These are phyloP conservation scores for Starmera quercuum DNA, from an alignment of 805 yeast species.

Conservation along the genomic window DNA sequence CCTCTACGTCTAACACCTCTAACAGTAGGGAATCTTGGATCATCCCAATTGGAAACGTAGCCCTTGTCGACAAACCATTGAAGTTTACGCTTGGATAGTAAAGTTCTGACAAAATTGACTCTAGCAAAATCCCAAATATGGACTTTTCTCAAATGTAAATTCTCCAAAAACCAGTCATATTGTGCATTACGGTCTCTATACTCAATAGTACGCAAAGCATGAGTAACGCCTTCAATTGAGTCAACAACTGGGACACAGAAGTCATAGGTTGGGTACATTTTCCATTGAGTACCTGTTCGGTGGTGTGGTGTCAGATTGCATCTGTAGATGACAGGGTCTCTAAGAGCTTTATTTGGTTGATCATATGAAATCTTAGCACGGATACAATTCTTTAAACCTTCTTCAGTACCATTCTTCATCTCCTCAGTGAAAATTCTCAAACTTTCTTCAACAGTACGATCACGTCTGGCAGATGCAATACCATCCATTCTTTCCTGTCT, in stretches of 20 bases:
- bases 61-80: slow-evolving; percentile 98
- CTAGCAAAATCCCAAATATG: slow-evolving; percentile 98
- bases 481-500: slow-evolving; percentile 99
- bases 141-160: slow-evolving; percentile 80
- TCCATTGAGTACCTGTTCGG: slow-evolving; percentile 90
- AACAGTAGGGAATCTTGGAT: slow-evolving; percentile 98
- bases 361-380: slow-evolving; percentile 95
- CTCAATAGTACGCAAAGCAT: slow-evolving; percentile 95
- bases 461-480: slow-evolving; percentile 85
- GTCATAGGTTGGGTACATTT: slow-evolving; percentile 96
- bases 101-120: slow-evolving; percentile 92
- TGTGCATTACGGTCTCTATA: slow-evolving; percentile 98
- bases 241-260: slow-evolving; percentile 98
- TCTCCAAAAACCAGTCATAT: slow-evolving; percentile 90
- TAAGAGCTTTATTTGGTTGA: slow-evolving; percentile 86
- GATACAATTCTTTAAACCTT: slow-evolving; percentile 84
- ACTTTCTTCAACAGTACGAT: slow-evolving; percentile 89
- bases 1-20: slow-evolving; percentile 99
- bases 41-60: slow-evolving; percentile 87
- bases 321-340: slow-evolving; percentile 98
- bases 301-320: slow-evolving; percentile 97
- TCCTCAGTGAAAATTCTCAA: slow-evolving; percentile 78
- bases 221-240: slow-evolving; percentile 94
- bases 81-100: slow-evolving; percentile 92
- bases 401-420: slow-evolving; percentile 91